Conservation (phyloP, 1,284 basidiomycete species). For the Coriolopsis trogii region DNA sequence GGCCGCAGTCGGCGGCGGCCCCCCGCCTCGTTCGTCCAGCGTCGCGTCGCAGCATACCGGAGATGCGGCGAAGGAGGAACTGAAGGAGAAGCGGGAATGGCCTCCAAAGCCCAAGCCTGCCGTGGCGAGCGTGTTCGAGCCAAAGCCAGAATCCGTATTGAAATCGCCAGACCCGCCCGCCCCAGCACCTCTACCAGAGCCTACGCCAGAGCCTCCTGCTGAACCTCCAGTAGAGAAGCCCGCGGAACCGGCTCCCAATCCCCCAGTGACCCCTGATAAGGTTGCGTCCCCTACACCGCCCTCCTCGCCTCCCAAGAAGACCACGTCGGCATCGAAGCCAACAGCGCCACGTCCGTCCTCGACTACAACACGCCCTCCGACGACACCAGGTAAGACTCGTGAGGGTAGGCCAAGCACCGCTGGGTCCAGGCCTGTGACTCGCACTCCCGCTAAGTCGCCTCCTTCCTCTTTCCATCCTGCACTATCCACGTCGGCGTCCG, state of each 20-base stretch:
- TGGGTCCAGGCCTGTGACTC: constrained; percentile 26
- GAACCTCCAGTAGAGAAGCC: constrained; percentile 18
- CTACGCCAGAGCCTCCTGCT: constrained; percentile 9
- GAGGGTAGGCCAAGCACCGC: constrained; percentile 18
- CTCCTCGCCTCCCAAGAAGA: constrained; percentile 31
- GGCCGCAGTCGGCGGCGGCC: constrained; percentile 36
- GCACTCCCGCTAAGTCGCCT: constrained; percentile 33
- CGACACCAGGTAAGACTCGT: constrained; percentile 33
- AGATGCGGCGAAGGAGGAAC: constrained; percentile 64
- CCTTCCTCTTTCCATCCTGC: constrained; percentile 31
- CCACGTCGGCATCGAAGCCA: constrained; percentile 22
- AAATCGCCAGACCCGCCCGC: constrained; percentile 16
- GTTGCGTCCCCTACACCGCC: constrained; percentile 23
- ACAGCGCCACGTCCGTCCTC: constrained; percentile 12
- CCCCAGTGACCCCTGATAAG: constrained; percentile 17
- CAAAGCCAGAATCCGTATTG: constrained; percentile 1
- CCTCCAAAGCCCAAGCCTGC: constrained; percentile 48
- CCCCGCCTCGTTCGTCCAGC: constrained; percentile 58
- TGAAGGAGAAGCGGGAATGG: constrained; percentile 75
- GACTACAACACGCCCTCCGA: constrained; percentile 19
- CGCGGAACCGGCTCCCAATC: constrained; percentile 26
- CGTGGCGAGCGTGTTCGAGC: constrained; percentile 11
- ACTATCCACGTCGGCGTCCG: constrained; percentile 24
- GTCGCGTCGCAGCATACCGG: constrained; percentile 57
- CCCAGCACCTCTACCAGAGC: constrained; percentile 5